A percentile compares a stretch with the other conserved stretches of the same genome.
Evolutionary conservation across 495 filamentous ascomycete species (phyloP).

Genomic region (Staphylotrichum tortipilum): DNA sequence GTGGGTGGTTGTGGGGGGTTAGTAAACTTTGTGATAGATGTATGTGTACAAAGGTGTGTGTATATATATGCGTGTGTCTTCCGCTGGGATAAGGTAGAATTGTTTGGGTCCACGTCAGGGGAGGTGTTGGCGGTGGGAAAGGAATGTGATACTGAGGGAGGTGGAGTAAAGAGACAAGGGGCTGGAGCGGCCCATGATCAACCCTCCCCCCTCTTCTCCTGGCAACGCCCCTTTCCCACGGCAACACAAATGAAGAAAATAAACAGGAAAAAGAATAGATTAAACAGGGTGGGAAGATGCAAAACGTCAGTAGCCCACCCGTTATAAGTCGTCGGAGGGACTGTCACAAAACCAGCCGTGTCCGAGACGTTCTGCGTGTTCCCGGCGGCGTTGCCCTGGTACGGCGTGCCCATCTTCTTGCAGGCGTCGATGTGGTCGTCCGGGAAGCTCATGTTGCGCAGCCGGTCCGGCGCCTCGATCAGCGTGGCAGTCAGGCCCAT

Average conservation of each 20-base stretch:
- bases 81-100: too few relatives aligned
- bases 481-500: constrained; percentile 63
- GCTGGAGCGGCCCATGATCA: too few relatives aligned
- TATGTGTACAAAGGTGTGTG: too few relatives aligned
- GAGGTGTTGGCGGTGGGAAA: too few relatives aligned
- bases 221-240: too few relatives aligned
- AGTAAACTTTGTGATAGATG: too few relatives aligned
- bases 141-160: too few relatives aligned
- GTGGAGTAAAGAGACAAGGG: neutral
- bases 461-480: constrained; percentile 56
- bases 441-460: constrained; percentile 56
- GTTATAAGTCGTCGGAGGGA: constrained; percentile 31
- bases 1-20: too few relatives aligned
- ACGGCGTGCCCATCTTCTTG: constrained; percentile 38
- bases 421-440: constrained; percentile 53
- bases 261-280: neutral
- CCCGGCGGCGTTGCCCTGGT: constrained; percentile 65
- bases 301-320: constrained; percentile 25
- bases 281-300: neutral
- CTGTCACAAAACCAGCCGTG: constrained; percentile 43
- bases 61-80: too few relatives aligned
- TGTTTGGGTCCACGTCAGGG: too few relatives aligned
- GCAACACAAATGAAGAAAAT: neutral
- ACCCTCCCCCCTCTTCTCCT: too few relatives aligned
- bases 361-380: constrained; percentile 56